Conservation (phyloP, 1,284 basidiomycete species). For the Puccinia triticina region DNA sequence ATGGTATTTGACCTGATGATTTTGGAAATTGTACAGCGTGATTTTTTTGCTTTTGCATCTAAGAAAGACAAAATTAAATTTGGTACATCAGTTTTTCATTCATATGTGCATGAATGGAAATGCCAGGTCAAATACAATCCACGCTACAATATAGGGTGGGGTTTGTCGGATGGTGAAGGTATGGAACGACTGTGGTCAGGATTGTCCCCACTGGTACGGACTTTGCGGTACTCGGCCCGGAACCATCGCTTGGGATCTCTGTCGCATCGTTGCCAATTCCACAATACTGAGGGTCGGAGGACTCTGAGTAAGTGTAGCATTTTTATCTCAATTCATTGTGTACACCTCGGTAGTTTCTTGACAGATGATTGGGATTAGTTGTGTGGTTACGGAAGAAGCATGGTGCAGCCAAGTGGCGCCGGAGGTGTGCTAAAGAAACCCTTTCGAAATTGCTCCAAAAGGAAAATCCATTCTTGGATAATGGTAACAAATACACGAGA, state of each 20-base stretch:
- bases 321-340: neutral
- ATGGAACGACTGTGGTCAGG: conserved; percentile 46
- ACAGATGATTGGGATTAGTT: neutral
- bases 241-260: neutral
- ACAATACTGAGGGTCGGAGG: neutral
- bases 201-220: conserved; percentile 8
- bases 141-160: conserved; percentile 16
- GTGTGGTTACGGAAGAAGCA: neutral
- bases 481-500: neutral
- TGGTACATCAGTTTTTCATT: conserved; percentile 42
- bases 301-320: neutral
- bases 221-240: conserved; percentile 7
- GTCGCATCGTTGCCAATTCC: neutral
- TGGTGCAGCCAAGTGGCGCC: neutral
- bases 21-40: neutral
- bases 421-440: neutral
- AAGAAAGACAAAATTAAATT: neutral
- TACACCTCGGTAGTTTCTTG: neutral
- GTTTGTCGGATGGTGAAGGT: conserved; percentile 15
- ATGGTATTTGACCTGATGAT: neutral
- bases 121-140: conserved; percentile 38
- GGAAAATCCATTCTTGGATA: neutral
- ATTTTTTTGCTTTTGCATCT: neutral
- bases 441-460: neutral
- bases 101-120: conserved; percentile 46